These are phyloP conservation scores for Clathrus columnatus DNA, from an alignment of 768 basidiomycete genomes.

Conservation along the genomic window DNA sequence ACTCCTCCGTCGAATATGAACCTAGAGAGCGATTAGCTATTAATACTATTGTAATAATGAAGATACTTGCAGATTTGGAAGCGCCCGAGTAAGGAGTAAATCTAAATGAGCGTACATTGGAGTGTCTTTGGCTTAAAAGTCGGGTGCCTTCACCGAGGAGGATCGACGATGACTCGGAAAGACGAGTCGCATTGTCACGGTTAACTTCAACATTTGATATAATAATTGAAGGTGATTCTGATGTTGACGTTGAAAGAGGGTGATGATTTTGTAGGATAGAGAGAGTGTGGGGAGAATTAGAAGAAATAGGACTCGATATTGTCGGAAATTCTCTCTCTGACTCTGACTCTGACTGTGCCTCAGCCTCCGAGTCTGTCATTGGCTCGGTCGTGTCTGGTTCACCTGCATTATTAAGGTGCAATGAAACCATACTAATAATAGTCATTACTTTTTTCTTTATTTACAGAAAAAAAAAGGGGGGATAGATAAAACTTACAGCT, in stretches of 20 bases:
- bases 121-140: not conserved
- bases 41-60: not conserved
- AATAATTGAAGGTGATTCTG: constrained; percentile 2
- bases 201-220: constrained; percentile 4
- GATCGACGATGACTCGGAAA: not conserved
- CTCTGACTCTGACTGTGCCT: not conserved
- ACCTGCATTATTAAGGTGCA: not conserved
- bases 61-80: not conserved
- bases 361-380: not conserved
- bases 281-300: not conserved
- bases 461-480: not conserved
- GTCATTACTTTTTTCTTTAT: not conserved
- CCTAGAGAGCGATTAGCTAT: not conserved
- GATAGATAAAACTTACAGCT: constrained; percentile 4
- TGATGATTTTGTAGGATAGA: not conserved
- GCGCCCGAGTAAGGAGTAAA: constrained; percentile 8
- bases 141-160: not conserved
- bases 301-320: not conserved
- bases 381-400: not conserved
- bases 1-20: constrained; percentile 2
- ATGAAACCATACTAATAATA: constrained; percentile 5
- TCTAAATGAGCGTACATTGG: constrained; percentile 1
- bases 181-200: not conserved
- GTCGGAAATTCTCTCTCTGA: not conserved
- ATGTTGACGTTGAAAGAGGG: constrained; percentile 3